Percentiles rank a stretch among this genome's conserved stretches.
These are phyloP conservation scores for Wickerhamiella cacticola DNA, from an alignment of 805 yeast species.

Conservation along the genomic window DNA sequence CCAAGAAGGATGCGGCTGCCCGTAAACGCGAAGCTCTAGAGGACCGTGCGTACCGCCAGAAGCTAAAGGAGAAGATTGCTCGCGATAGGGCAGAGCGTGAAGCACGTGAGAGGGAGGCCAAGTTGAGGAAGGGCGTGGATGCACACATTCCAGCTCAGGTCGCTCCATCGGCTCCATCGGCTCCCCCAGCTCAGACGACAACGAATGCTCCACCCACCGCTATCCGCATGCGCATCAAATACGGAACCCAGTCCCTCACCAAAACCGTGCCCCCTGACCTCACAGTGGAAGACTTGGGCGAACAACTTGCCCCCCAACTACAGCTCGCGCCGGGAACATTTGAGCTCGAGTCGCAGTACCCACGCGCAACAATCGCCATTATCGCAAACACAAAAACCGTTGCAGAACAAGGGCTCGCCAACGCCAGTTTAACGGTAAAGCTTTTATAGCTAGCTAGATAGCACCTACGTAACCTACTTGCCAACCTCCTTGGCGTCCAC, in stretches of 20 bases:
- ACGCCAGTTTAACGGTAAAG: constrained; percentile 19
- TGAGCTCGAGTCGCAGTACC: constrained; percentile 26
- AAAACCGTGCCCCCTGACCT: constrained; percentile 23
- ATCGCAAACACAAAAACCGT: constrained; percentile 23
- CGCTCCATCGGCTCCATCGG: constrained; percentile 16
- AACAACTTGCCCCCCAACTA: constrained; percentile 20
- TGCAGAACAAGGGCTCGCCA: constrained; percentile 26
- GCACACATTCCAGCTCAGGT: not conserved
- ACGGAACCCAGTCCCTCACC: constrained; percentile 22
- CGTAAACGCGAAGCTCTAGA: constrained; percentile 25
- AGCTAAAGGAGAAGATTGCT: constrained; percentile 27
- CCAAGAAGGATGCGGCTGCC: constrained; percentile 25
- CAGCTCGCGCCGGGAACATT: constrained; percentile 17
- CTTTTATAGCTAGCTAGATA: not conserved
- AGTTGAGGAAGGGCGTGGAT: constrained; percentile 11
- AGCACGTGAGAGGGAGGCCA: constrained; percentile 16
- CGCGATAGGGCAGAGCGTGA: constrained; percentile 28
- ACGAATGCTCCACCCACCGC: constrained; percentile 7
- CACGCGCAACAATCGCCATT: constrained; percentile 20
- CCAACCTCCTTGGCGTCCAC: constrained; percentile 24
- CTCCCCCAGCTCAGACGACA: constrained; percentile 4
- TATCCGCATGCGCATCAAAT: constrained; percentile 21
- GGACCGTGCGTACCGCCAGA: constrained; percentile 25
- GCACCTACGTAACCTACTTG: not conserved
- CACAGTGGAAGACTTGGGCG: constrained; percentile 25